Conservation (phyloP, 257 asterid species). For the Anisodus acutangulus region DNA sequence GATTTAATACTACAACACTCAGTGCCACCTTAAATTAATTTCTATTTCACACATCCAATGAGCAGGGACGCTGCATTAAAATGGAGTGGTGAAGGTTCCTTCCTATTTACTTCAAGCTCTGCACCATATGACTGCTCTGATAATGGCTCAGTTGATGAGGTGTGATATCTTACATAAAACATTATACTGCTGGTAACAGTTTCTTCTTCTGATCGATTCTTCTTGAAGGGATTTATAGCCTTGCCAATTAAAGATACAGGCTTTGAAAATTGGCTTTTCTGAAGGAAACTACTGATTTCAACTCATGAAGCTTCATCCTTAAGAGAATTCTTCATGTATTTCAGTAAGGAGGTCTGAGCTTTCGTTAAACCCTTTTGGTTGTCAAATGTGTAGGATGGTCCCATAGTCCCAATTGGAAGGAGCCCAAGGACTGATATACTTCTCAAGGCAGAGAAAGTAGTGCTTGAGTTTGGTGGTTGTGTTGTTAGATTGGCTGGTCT, state of each 20-base stretch:
- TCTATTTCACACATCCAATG: slow-evolving; percentile 18
- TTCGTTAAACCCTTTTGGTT: slow-evolving; percentile 29
- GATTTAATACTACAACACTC: background rate
- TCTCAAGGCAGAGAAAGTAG: slow-evolving; percentile 80
- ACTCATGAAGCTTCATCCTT: background rate
- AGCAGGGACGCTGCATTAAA: slow-evolving; percentile 81
- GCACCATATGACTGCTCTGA: slow-evolving; percentile 89
- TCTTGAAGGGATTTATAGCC: background rate
- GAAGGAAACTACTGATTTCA: slow-evolving; percentile 16
- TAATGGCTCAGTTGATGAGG: slow-evolving; percentile 93
- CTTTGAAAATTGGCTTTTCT: background rate
- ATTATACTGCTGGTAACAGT: slow-evolving; percentile 30
- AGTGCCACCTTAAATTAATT: background rate
- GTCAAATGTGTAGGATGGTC: slow-evolving; percentile 62
- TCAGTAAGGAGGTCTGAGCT: slow-evolving; percentile 16
- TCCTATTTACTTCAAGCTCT: slow-evolving; percentile 93
- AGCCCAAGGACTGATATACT: slow-evolving; percentile 90
- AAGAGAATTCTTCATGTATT: background rate
- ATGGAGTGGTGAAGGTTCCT: slow-evolving; percentile 96
- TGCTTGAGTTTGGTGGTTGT: slow-evolving; percentile 81
- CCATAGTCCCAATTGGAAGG: slow-evolving; percentile 81
- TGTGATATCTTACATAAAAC: slow-evolving; percentile 44
- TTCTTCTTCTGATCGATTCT: slow-evolving; percentile 22
- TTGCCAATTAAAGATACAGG: background rate
- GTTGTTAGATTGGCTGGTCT: slow-evolving; percentile 97